These are phyloP conservation scores for Harrya chromipes DNA, from an alignment of 768 basidiomycete species.

Conservation along the genomic window DNA sequence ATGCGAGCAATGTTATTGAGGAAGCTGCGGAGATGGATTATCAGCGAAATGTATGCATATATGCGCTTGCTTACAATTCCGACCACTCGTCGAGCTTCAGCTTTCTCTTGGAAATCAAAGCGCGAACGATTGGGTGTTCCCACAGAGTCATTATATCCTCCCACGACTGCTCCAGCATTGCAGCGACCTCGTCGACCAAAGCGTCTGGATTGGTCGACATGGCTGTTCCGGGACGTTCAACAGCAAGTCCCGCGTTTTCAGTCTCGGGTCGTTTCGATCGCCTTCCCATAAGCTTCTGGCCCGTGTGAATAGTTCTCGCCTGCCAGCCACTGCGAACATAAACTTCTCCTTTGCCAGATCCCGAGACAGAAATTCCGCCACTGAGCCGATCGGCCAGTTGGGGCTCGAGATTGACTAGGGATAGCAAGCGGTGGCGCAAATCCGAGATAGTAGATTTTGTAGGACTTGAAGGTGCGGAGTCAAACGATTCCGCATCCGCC, in stretches of 20 bases:
- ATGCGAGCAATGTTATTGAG: slow-evolving; percentile 71
- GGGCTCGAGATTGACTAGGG: slow-evolving; percentile 58
- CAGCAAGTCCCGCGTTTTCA: slow-evolving; percentile 27
- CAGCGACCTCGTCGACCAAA: slow-evolving; percentile 58
- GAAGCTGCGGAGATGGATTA: slow-evolving; percentile 48
- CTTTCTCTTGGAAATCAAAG: slow-evolving; percentile 62
- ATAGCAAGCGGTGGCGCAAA: slow-evolving; percentile 56
- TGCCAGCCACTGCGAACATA: slow-evolving; percentile 85
- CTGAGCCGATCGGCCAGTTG: slow-evolving; percentile 70
- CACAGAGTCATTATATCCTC: slow-evolving; percentile 72
- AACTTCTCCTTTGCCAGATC: slow-evolving; percentile 72
- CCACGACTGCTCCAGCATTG: slow-evolving; percentile 53
- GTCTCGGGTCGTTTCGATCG: slow-evolving; percentile 23
- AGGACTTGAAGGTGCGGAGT: slow-evolving; percentile 17
- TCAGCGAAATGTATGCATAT: slow-evolving; percentile 19
- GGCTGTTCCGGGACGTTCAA: slow-evolving; percentile 27
- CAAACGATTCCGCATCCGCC: slow-evolving; percentile 8
- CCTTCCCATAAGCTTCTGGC: slow-evolving; percentile 33
- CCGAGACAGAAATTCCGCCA: slow-evolving; percentile 68
- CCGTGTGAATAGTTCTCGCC: slow-evolving; percentile 57
- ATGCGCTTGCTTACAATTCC: slow-evolving; percentile 63
- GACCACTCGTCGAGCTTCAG: slow-evolving; percentile 84
- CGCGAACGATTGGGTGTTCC: slow-evolving; percentile 68
- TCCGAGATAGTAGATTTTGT: slow-evolving; percentile 41
- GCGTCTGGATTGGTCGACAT: slow-evolving; percentile 44